Evolutionary conservation across 2,329 filamentous ascomycete species (phyloP).

Genomic region (Fusarium sp.): DNA sequence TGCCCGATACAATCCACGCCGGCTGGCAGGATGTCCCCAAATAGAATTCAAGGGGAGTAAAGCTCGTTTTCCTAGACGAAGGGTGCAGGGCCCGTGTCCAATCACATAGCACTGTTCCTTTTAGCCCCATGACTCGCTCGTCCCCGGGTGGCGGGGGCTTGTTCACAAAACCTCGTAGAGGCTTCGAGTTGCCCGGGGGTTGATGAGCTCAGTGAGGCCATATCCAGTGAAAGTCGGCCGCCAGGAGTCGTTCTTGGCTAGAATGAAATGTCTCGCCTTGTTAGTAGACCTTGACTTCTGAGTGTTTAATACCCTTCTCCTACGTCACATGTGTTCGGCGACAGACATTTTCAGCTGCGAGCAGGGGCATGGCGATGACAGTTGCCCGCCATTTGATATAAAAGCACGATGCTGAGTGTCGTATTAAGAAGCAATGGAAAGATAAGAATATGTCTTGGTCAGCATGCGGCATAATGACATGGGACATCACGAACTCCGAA

Average conservation of each 20-base stretch:
- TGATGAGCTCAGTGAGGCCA: conserved; percentile 47
- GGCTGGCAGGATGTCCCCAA: conserved; percentile 48
- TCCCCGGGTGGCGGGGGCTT: conserved; percentile 44
- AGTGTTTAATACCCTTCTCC: conserved; percentile 22
- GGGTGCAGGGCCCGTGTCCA: conserved; percentile 43
- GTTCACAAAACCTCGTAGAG: conserved; percentile 39
- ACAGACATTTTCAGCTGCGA: conserved; percentile 37
- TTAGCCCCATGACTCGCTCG: conserved; percentile 49
- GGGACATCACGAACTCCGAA: not conserved
- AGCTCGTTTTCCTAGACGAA: conserved; percentile 50
- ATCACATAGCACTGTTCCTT: conserved; percentile 41
- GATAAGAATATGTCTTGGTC: conserved; percentile 16
- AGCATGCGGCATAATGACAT: conserved; percentile 12
- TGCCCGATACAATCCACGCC: conserved; percentile 48
- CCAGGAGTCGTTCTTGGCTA: conserved; percentile 22
- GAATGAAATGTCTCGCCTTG: conserved; percentile 26
- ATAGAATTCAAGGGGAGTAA: conserved; percentile 48
- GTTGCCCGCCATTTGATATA: conserved; percentile 6
- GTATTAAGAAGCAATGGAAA: conserved; percentile 7
- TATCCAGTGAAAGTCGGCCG: conserved; percentile 42
- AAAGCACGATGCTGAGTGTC: not conserved
- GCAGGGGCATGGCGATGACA: conserved; percentile 16
- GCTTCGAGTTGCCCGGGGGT: conserved; percentile 31
- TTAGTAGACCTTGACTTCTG: conserved; percentile 21
- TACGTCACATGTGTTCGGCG: conserved; percentile 43